Evolutionary conservation across 768 basidiomycete species (phyloP).

Genomic region (Pisolithus marmoratus): DNA sequence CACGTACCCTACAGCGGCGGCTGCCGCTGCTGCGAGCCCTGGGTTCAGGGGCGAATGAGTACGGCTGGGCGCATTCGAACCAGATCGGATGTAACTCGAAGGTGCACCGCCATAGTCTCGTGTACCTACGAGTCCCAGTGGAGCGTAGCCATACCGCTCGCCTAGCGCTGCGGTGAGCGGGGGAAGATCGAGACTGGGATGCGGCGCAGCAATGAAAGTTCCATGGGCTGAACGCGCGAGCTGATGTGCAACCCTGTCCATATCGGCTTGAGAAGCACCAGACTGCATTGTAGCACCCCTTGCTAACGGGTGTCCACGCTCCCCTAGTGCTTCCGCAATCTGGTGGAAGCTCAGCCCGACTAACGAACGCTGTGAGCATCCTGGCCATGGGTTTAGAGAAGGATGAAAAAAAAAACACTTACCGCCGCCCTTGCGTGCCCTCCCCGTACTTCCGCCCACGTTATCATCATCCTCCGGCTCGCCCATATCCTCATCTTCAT

Average conservation of each 20-base stretch:
- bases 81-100: slow-evolving; percentile 57
- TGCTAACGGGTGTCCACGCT: slow-evolving; percentile 29
- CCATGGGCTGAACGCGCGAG: slow-evolving; percentile 32
- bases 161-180: slow-evolving; percentile 43
- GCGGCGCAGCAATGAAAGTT: slow-evolving; percentile 29
- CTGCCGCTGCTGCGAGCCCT: slow-evolving; percentile 31
- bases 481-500: slow-evolving; percentile 48
- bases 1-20: slow-evolving; percentile 35
- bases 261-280: slow-evolving; percentile 11
- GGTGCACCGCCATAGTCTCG: slow-evolving; percentile 35
- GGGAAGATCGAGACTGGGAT: slow-evolving; percentile 58
- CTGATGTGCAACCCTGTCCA: slow-evolving; percentile 31
- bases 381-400: neutral
- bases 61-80: slow-evolving; percentile 62
- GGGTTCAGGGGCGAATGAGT: slow-evolving; percentile 67
- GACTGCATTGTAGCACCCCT: slow-evolving; percentile 21
- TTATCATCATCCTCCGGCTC: slow-evolving; percentile 32
- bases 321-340: slow-evolving; percentile 30
- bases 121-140: slow-evolving; percentile 25
- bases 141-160: slow-evolving; percentile 34
- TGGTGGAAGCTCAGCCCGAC: slow-evolving; percentile 31
- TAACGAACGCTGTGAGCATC: slow-evolving; percentile 10
- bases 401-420: neutral
- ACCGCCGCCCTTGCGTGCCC: slow-evolving; percentile 27
- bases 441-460: slow-evolving; percentile 20